phyloP scores from a whole-genome alignment of 306 rosid species.

The Dalbergia cultrata region DNA sequence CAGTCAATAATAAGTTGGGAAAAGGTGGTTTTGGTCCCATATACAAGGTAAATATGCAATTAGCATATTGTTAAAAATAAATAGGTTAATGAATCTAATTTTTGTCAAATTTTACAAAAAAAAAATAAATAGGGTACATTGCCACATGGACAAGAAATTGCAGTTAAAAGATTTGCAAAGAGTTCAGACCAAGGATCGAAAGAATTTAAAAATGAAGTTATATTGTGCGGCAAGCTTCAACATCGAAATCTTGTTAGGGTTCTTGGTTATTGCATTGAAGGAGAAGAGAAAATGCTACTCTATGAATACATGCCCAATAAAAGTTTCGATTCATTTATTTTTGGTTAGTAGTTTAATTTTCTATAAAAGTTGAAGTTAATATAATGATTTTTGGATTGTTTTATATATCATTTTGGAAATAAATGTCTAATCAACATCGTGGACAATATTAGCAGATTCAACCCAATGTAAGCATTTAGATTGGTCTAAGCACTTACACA shows the following conservation, averaged over 20 bases:
- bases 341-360: slow-evolving; percentile 61
- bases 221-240: slow-evolving; percentile 54
- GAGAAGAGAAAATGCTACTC: slow-evolving; percentile 45
- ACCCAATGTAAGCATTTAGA: slow-evolving; percentile 2
- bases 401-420: too few relatives aligned
- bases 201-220: slow-evolving; percentile 60
- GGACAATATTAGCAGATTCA: slow-evolving; percentile 17
- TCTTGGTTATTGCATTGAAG: slow-evolving; percentile 53
- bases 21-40: slow-evolving; percentile 63
- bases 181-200: slow-evolving; percentile 43
- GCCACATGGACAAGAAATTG: slow-evolving; percentile 55
- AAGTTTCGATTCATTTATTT: slow-evolving; percentile 54
- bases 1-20: slow-evolving; percentile 52
- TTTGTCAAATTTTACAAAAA: too few relatives aligned
- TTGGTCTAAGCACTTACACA: slow-evolving; percentile 44
- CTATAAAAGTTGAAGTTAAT: slow-evolving; percentile 13
- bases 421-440: too few relatives aligned
- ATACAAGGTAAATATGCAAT: slow-evolving; percentile 36
- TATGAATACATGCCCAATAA: slow-evolving; percentile 51
- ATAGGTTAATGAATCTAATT: too few relatives aligned
- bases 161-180: slow-evolving; percentile 54
- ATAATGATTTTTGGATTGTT: too few relatives aligned
- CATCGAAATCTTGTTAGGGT: slow-evolving; percentile 57
- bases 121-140: slow-evolving; percentile 53
- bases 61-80: too few relatives aligned